These are phyloP conservation scores for Mycena haematopus DNA, from an alignment of 768 basidiomycete species.

Conservation along the genomic window DNA sequence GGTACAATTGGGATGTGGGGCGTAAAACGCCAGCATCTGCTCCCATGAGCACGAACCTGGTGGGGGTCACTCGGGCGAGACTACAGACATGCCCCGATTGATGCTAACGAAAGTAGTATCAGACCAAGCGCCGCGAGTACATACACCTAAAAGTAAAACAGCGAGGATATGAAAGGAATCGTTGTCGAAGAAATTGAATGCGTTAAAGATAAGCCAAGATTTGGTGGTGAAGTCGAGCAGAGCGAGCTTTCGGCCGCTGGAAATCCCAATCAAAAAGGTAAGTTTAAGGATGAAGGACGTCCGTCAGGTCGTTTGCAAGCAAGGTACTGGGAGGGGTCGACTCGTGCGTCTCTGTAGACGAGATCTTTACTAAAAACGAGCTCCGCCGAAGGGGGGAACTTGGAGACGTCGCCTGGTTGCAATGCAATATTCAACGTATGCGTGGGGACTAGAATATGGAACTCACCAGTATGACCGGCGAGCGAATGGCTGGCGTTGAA, in stretches of 20 bases:
- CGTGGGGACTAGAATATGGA: neutral
- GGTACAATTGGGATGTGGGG: constrained; percentile 19
- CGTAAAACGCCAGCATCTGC: constrained; percentile 29
- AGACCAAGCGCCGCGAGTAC: no score
- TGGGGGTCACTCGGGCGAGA: constrained; percentile 29
- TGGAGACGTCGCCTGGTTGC: constrained; percentile 21
- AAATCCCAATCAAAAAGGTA: neutral
- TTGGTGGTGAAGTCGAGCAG: no score
- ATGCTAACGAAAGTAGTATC: constrained; percentile 16
- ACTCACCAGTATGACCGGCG: constrained; percentile 21
- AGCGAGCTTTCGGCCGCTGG: no score
- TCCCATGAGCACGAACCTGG: constrained; percentile 27
- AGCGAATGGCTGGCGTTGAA: constrained; percentile 1
- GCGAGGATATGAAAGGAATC: no score
- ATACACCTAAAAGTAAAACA: no score
- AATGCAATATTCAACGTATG: neutral
- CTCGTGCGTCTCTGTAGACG: neutral
- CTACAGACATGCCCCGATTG: constrained; percentile 27
- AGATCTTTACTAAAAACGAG: constrained; percentile 20
- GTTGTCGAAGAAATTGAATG: no score
- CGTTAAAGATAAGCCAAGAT: no score
- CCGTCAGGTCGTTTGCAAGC: constrained; percentile 16
- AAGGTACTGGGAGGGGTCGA: constrained; percentile 8
- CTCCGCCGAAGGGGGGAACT: constrained; percentile 22
- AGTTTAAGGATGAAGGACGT: neutral